Percentiles rank a stretch among this genome's conserved stretches.
Conservation (phyloP, 805 yeast species). For the Yarrowia keelungensis region DNA sequence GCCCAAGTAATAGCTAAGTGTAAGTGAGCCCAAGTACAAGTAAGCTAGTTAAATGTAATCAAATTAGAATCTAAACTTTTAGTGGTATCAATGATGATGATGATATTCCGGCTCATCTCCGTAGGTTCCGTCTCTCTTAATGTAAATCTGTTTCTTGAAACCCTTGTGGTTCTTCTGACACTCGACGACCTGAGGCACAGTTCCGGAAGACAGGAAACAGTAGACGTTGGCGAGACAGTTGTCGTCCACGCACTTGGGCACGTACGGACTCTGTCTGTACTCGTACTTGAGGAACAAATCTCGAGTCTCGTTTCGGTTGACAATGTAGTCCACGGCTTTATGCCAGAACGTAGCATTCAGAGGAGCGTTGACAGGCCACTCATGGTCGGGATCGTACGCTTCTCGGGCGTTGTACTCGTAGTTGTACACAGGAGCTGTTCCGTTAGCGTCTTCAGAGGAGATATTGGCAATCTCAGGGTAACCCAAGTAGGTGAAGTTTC, state of each 20-base stretch:
- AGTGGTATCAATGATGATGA: not conserved
- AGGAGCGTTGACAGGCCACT: slow-evolving; percentile 67
- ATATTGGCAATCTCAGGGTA: slow-evolving; percentile 41
- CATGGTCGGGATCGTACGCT: slow-evolving; percentile 57
- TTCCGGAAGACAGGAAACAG: slow-evolving; percentile 51
- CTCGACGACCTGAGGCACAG: slow-evolving; percentile 44
- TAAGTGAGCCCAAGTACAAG: no score
- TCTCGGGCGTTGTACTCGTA: slow-evolving; percentile 58
- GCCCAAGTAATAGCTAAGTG: no score
- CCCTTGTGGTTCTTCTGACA: slow-evolving; percentile 41
- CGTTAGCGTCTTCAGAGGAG: not conserved
- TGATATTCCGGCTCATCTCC: slow-evolving; percentile 26
- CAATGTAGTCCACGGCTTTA: slow-evolving; percentile 45
- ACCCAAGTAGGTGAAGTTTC: slow-evolving; percentile 7
- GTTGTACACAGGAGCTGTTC: slow-evolving; percentile 54
- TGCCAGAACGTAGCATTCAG: slow-evolving; percentile 75
- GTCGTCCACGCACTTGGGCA: slow-evolving; percentile 55
- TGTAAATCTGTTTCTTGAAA: slow-evolving; percentile 26
- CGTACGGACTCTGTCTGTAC: slow-evolving; percentile 61
- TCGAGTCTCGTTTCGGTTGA: slow-evolving; percentile 55
- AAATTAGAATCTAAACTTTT: not conserved
- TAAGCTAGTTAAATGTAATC: not conserved
- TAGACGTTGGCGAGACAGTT: slow-evolving; percentile 51
- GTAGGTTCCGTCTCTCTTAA: slow-evolving; percentile 24
- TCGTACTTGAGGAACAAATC: slow-evolving; percentile 57